Evolutionary conservation across 2,329 filamentous ascomycete genomes (phyloP), one percentile per base, ranked within the genome.

Genomic region (Venturia pyrina): DNA sequence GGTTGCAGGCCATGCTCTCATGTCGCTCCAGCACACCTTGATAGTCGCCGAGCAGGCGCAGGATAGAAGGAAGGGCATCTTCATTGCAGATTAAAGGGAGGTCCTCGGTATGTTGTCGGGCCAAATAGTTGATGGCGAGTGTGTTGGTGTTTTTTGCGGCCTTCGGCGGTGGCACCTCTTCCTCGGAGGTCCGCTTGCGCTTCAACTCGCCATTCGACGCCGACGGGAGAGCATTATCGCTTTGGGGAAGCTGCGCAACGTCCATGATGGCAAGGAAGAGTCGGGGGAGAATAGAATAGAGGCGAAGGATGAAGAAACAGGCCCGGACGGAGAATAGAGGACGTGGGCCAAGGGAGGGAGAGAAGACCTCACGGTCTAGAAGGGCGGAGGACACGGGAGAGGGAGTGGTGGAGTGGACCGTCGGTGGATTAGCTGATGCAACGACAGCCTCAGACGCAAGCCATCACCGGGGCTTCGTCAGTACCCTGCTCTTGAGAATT

Each of bases 21-120:
- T 93, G 90, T 65, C 90, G 86, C 71, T 90, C 89, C 64, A 96
- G 80, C 19, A 95, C 90, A 69, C 87, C 91, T 83, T 93, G 90
- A 76, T 96, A 96, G 70, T 92, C 88, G 72, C 84, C 83, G 67
- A 96, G 85, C 68, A 93, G 81, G 50, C 84, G 81, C 60, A 95
- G 77, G 65, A 95, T 85, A 70, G 89, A 87, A 15, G 85, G 83
- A 71, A 96, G 89, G 13, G 85, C 88, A 72, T 93, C 90, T 65
- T 87, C 83, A 69, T 81, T 81, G 66, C 81, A 84, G 68, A 87
- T 82, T 24, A 88, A 79, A 43, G 86, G 85, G 34, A 88, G 78
- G 71, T 86, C 85, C 48, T 86, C 82, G 44, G 82, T 78, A 70
- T 84, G 83, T 68, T 87, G 85, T 53, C 86, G 81, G 63, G 85